These are phyloP conservation scores for Stephanodiscus triporus DNA, from an alignment of 108 stramenopile genomes.

Conservation along the genomic window DNA sequence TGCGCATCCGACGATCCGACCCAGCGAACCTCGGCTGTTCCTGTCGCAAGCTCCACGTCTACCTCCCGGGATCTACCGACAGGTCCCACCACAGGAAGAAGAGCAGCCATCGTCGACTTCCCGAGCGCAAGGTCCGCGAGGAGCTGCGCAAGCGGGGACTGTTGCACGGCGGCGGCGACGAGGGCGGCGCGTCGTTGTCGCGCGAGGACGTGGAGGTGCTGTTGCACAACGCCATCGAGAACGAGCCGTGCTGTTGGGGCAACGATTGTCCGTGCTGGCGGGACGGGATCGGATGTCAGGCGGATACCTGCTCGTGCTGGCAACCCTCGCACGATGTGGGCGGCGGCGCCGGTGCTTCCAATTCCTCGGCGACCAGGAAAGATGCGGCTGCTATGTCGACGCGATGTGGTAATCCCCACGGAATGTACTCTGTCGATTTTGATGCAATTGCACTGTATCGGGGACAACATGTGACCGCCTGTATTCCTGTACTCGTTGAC, in stretches of 20 bases:
- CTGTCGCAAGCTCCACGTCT: constrained; percentile 81
- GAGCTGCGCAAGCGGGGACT: constrained; percentile 78
- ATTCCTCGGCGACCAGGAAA: constrained; percentile 18
- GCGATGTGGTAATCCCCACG: constrained; percentile 76
- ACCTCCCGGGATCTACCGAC: constrained; percentile 56
- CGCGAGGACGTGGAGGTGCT: constrained; percentile 70
- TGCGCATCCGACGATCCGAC: constrained; percentile 64
- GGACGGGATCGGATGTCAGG: constrained; percentile 84
- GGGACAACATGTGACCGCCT: constrained; percentile 25
- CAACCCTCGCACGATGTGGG: constrained; percentile 71
- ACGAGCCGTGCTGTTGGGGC: constrained; percentile 73
- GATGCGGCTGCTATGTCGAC: constrained; percentile 54
- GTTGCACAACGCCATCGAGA: constrained; percentile 67
- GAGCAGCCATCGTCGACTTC: constrained; percentile 66
- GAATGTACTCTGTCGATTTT: constrained; percentile 73
- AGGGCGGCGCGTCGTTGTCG: constrained; percentile 15
- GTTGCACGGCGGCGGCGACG: constrained; percentile 32
- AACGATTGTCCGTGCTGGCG: constrained; percentile 75
- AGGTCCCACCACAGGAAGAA: constrained; percentile 66
- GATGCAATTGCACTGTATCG: constrained; percentile 59
- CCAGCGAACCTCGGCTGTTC: constrained; percentile 70
- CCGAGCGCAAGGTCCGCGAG: constrained; percentile 65
- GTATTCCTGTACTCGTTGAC: not conserved
- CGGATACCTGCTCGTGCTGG: constrained; percentile 86
- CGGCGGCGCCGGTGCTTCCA: not conserved